Evolutionary conservation across 2,329 filamentous ascomycete species (phyloP).

Genomic region (Ascochyta clinopodiicola): DNA sequence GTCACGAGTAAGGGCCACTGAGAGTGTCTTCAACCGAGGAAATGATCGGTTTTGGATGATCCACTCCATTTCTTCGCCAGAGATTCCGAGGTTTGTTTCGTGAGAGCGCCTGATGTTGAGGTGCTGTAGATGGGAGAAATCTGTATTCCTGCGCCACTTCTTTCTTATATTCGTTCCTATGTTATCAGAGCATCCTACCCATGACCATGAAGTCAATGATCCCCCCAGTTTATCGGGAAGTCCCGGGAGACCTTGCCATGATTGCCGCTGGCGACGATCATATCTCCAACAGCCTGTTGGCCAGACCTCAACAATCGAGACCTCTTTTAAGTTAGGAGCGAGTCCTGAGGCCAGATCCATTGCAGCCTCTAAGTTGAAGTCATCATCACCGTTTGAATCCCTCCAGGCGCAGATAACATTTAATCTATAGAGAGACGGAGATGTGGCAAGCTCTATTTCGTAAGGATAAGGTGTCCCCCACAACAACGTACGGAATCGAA

Average conservation of each 20-base stretch:
- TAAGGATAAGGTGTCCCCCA: constrained; percentile 29
- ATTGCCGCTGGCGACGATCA: neutral
- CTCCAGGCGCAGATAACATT: neutral
- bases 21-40: neutral
- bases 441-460: constrained; percentile 33
- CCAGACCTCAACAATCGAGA: too few species aligned
- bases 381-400: neutral
- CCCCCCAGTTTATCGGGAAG: neutral
- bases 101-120: constrained; percentile 20
- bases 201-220: constrained; percentile 3
- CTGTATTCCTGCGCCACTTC: constrained; percentile 24
- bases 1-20: constrained; percentile 5
- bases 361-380: too few species aligned
- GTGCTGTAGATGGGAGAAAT: constrained; percentile 26
- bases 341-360: constrained; percentile 9
- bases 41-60: constrained; percentile 18
- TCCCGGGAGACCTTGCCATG: constrained; percentile 28
- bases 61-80: constrained; percentile 28
- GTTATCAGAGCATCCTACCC: too few species aligned
- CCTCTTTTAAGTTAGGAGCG: constrained; percentile 26
- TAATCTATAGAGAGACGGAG: constrained; percentile 25
- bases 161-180: too few species aligned
- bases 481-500: constrained; percentile 27
- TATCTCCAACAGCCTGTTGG: constrained; percentile 3
- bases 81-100: constrained; percentile 4